Base-by-base conservation (phyloP, 192 early-diverging fungal species). In the Cladochytrium replicatum region DNA sequence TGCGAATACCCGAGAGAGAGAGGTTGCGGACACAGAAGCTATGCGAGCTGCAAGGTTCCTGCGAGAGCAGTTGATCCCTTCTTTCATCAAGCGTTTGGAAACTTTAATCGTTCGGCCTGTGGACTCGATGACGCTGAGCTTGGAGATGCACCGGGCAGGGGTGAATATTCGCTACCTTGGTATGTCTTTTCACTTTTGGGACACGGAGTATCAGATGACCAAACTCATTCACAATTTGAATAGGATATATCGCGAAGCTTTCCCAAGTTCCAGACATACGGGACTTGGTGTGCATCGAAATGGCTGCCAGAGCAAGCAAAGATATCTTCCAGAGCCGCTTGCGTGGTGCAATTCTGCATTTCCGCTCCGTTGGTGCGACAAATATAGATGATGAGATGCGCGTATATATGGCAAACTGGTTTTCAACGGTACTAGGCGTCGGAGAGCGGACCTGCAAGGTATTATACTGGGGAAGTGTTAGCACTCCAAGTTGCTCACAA, bases 151-250 rank as follows among this genome's bases (percentile, higher is more conserved):
- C 31, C 31, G 40, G 11, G 49, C 32, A 19, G 75, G 75, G 15
- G 48, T 77, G n/a, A 77, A 77, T 55, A 58, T 74, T n/a, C 51
- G 75, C 38, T 74, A 77, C 40, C 54, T 77, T 32, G 68, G 74
- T 63, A 57, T n/a, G n/a, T n/a, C n/a, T n/a, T n/a, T n/a, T n/a
- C n/a, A n/a, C n/a, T n/a, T n/a, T n/a, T n/a, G n/a, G n/a, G n/a
- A n/a, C n/a, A n/a, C n/a, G n/a, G n/a, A 29, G 34, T 15, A 15
- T 46, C 7, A 26, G 15, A 48, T 41, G 5, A 7, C 22, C 22
- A 55, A 29, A 17, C 37, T 53, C 2, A 22, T 22, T 29, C 1
- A n/a, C n/a, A n/a, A n/a, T n/a, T n/a, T 4, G 6, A 5, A 13
- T 40, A 71, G 70, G 70, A 24, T 15, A 55, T 6, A 66, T 76